Conservation (phyloP, 345 rosid species). For the Salix caprea region DNA sequence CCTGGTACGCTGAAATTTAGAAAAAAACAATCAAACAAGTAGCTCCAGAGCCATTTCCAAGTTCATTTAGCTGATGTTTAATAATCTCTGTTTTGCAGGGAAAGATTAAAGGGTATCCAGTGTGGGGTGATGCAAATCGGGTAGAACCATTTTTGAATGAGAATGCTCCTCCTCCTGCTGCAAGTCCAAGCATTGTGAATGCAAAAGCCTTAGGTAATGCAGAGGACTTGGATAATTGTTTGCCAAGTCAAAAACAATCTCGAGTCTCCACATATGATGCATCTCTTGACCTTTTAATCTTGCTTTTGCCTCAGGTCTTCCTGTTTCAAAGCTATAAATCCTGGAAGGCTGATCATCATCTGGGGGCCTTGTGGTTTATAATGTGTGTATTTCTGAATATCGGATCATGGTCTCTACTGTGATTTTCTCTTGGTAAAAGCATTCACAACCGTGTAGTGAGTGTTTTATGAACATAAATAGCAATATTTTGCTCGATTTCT, state of each 20-base stretch:
- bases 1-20: slow-evolving; percentile 42
- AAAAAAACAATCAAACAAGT: too few species aligned
- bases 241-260: too few species aligned
- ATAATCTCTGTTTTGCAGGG: slow-evolving; percentile 41
- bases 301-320: slow-evolving; percentile 54
- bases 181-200: slow-evolving; percentile 86
- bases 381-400: neutral
- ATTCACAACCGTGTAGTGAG: slow-evolving; percentile 6
- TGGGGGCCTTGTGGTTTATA: neutral
- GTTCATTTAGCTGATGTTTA: neutral
- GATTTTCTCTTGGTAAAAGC: slow-evolving; percentile 4
- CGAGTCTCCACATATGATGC: neutral
- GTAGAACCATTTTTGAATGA: slow-evolving; percentile 79
- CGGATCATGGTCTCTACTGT: neutral
- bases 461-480: neutral
- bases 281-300: neutral
- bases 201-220: slow-evolving; percentile 66
- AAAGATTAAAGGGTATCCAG: slow-evolving; percentile 81
- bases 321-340: slow-evolving; percentile 70
- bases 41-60: neutral
- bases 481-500: neutral
- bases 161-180: slow-evolving; percentile 74
- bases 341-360: neutral
- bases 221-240: neutral
- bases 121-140: slow-evolving; percentile 71